A percentile compares a stretch with the other conserved stretches of the same genome.
These are phyloP conservation scores for Isochrysis galbana DNA, from an alignment of 78 protist species.

Conservation along the genomic window DNA sequence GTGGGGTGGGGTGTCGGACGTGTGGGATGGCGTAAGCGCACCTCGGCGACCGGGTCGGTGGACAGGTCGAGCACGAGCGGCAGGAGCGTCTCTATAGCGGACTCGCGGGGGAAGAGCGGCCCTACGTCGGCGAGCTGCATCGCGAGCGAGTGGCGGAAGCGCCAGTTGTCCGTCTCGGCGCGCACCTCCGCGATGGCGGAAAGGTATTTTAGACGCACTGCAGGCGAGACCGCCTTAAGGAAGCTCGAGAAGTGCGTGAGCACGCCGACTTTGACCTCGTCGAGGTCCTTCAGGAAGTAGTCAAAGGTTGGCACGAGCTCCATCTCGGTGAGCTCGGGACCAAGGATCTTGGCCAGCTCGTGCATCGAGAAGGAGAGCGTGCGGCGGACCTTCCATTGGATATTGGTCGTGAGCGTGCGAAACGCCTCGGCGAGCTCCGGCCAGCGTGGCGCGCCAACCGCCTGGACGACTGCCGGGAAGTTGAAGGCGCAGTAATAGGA, in stretches of 20 bases:
- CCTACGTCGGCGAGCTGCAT: too few species aligned
- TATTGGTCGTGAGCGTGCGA: constrained; percentile 29
- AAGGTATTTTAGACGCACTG: constrained; percentile 18
- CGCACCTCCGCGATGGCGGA: too few species aligned
- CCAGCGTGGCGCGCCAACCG: constrained; percentile 65
- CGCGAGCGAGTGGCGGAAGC: too few species aligned
- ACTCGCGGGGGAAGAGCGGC: too few species aligned
- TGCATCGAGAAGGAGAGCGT: constrained; percentile 67
- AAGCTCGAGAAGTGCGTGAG: constrained; percentile 40
- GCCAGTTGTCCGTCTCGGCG: too few species aligned
- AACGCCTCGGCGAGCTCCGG: constrained; percentile 19
- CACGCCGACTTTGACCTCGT: constrained; percentile 68
- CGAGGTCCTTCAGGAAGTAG: constrained; percentile 62
- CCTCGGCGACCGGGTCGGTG: too few species aligned
- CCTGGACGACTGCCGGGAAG: too few species aligned
- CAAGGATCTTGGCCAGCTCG: constrained; percentile 55
- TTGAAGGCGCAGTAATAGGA: too few species aligned
- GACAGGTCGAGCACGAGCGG: too few species aligned
- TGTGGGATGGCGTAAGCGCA: too few species aligned
- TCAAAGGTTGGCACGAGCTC: constrained; percentile 55
- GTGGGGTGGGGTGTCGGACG: too few species aligned
- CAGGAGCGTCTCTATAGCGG: too few species aligned
- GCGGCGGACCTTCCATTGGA: constrained; percentile 69
- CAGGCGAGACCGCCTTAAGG: not conserved
- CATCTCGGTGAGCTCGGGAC: constrained; percentile 46